Base-by-base conservation (phyloP, 2,329 filamentous ascomycete species). In the Calonectria fujianensis region DNA sequence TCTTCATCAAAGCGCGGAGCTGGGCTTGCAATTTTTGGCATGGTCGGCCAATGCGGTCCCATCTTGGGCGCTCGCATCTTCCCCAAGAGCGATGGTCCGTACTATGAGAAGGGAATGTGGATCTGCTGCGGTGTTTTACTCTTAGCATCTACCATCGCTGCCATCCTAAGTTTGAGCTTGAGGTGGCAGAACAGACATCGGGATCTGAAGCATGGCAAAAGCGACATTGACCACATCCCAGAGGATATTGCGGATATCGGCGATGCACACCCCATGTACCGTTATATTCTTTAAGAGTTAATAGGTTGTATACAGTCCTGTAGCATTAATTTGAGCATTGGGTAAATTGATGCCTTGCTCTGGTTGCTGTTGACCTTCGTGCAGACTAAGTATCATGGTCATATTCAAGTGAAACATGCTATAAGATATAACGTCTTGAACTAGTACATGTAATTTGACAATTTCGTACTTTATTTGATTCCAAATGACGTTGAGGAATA, bases 1-100 rank as follows among this genome's bases (percentile, higher is more conserved):
- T 91, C 87, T 48, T 92, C 94, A 80, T 92, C 91, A 0, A 90
- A 92, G 72, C 87, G 92, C 20, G 93, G 93, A 18, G 89, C 90
- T 24, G 91, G 91, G 8, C 91, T 94, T 65, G 89, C 91, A 31
- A 78, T 80, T 57, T 78, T 76, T 48, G 77, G 74, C 69, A 81
- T 78, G 51, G 65, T 78, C 54, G 80, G 78, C 0, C 75, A 77
- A 24, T 77, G 75, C 1, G 70, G 71, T 11, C 71, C 75, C 2
- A 74, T 77, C 20, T 54, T 77, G 3, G 74, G 74, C 29, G 72
- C 74, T 7, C 65, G 72, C 3, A 39, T 76, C 29, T 76, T 77
- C 57, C 24, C 75, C 64, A 74, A 73, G 16, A 37, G 32, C 9
- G 24, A 31, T n/a, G 37, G 39, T 9, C 67, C 67, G 2, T 70